These are phyloP conservation scores for Lophium mytilinum DNA, from an alignment of 495 filamentous ascomycete genomes.

Conservation along the genomic window DNA sequence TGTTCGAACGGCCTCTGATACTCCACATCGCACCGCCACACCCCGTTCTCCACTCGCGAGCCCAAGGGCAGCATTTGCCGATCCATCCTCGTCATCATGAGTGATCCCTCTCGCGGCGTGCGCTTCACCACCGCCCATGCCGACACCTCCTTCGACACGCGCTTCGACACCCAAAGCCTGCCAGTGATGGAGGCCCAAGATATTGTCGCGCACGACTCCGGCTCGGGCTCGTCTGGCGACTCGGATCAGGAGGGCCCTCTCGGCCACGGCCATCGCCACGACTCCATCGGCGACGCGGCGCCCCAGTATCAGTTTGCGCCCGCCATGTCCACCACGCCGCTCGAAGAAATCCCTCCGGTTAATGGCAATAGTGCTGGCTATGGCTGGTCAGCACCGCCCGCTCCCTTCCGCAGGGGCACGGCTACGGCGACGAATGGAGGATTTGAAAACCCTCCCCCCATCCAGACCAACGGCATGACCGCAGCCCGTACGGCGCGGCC, in stretches of 20 bases:
- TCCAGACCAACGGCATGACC: constrained; percentile 24
- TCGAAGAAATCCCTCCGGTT: constrained; percentile 17
- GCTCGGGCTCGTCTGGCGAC: constrained; percentile 21
- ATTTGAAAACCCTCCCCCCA: constrained; percentile 12
- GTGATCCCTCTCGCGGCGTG: neutral
- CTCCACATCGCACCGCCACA: too few species aligned
- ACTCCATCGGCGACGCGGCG: constrained; percentile 10
- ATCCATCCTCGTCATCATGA: neutral
- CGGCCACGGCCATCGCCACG: constrained; percentile 3
- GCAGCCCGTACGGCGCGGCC: constrained; percentile 12
- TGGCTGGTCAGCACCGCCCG: constrained; percentile 11
- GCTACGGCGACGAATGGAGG: neutral
- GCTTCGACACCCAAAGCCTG: neutral
- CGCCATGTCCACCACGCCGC: constrained; percentile 12
- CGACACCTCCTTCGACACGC: neutral
- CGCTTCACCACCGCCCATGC: neutral
- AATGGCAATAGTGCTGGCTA: constrained; percentile 2
- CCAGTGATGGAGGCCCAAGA: constrained; percentile 5
- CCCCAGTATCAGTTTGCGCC: constrained; percentile 24
- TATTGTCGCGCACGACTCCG: constrained; percentile 5
- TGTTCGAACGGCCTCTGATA: too few species aligned
- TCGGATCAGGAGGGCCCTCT: constrained; percentile 16
- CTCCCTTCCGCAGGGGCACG: neutral
- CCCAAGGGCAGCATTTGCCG: too few species aligned
- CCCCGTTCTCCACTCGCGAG: too few species aligned